A percentile compares a stretch with the other conserved stretches of the same genome.
phyloP scores from a whole-genome alignment of 495 filamentous ascomycete genomes.

The Xylaria nigripes region DNA sequence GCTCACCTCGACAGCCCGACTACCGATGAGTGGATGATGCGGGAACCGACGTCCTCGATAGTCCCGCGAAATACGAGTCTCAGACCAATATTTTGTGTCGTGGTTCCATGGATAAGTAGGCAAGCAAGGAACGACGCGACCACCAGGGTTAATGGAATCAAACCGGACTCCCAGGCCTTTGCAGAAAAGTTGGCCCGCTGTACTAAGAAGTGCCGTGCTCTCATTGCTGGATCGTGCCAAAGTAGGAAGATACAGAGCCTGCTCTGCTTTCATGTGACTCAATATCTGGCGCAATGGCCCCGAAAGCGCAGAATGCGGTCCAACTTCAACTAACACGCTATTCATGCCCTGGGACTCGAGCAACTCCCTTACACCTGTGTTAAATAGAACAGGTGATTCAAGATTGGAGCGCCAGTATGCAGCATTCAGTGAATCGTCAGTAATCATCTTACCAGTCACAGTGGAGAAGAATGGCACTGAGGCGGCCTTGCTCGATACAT shows the following conservation, averaged over 20 bases:
- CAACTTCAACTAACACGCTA: conserved; percentile 32
- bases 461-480: conserved; percentile 23
- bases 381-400: conserved; percentile 26
- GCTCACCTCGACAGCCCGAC: conserved; percentile 30
- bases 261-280: neutral
- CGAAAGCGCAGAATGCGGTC: conserved; percentile 32
- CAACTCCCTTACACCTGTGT: conserved; percentile 15
- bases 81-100: conserved; percentile 33
- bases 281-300: conserved; percentile 30
- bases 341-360: conserved; percentile 10
- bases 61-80: conserved; percentile 33
- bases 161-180: conserved; percentile 14
- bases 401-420: conserved; percentile 25
- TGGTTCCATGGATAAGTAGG: conserved; percentile 47
- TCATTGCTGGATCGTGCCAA: conserved; percentile 17
- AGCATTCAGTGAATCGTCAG: conserved; percentile 9
- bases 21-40: conserved; percentile 44
- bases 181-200: conserved; percentile 22
- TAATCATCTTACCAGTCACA: conserved; percentile 19
- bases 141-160: conserved; percentile 7
- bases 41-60: conserved; percentile 36
- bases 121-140: conserved; percentile 30
- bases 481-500: conserved; percentile 10
- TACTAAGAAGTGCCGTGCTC: conserved; percentile 14
- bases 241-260: conserved; percentile 24